Evolutionary conservation across 225 moss, liverwort and hornwort species (phyloP), one percentile per base, ranked within the genome.

Genomic region (Physcomitrium patens): DNA sequence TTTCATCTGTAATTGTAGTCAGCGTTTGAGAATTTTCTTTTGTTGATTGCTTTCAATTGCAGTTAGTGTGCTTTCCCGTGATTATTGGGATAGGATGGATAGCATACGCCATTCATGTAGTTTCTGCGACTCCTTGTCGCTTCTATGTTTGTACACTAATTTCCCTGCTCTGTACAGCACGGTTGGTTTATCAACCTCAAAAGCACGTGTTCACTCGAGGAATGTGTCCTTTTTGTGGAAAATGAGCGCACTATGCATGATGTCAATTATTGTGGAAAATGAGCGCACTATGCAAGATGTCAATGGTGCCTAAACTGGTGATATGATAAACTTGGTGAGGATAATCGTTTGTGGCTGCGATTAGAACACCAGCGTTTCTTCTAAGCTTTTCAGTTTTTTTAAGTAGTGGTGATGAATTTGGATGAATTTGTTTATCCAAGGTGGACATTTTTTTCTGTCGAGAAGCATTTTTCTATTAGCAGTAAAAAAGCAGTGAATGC

Each of bases 1-100:
- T 64, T 28, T 55, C 81, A 72, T 67, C 67, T 87, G 81, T 87
- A 87, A 70, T 75, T 79, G 64, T 80, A 87, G 84, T 75, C 72
- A 80, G 78, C 42, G 56, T 75, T 60, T 64, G 47, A 79, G 62
- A 70, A 73, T 13, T 72, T 72, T 72, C 71, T 46, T 69, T 61
- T 68, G 60, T 65, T 62, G 12, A 12, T 46, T 57, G 55, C 62
- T 60, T 69, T 46, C 20, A 17, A 72, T 42, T 48, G 78, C 19
- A 78, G 57, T 68, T 53, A 71, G 52, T 54, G 49, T 74, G 81
- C 76, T 79, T 81, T 57, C 73, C 79, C 79, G 74, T 73, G 47
- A 60, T 71, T 63, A 37, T 64, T 70, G 77, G 81, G 76, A 81
- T 73, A 73, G 65, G 69, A 70, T 69, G 28, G 45, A 67, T 56